Evolutionary conservation across 2,329 filamentous ascomycete genomes (phyloP), one percentile per base, ranked within the genome.

Genomic region (Orbilia quercus): DNA sequence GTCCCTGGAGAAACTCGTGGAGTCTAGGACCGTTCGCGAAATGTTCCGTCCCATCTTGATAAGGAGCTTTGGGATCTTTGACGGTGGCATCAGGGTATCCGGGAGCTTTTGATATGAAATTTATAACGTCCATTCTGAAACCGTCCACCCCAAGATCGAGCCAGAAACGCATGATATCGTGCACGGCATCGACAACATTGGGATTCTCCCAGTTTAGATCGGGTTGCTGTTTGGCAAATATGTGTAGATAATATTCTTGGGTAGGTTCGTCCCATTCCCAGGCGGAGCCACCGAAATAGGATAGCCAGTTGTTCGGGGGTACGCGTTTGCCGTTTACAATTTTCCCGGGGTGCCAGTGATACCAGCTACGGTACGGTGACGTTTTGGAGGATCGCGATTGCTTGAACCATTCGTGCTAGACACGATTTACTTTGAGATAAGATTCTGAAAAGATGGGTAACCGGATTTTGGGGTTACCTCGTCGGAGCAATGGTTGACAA

Each of bases 121-220:
- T 91, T 80, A 91, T 89, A 0, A 89, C 88, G 77, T 91, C 89
- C 80, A 91, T 85, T n/a, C 89, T 85, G 82, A 91, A 91, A 2
- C 89, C 89, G 50, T 89, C 86, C 0, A 90, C 88, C 1, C 90
- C 91, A 31, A 86, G 85, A 53, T 90, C 82, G 0, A 95, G 85
- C 91, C 91, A 95, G 79, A 93, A 95, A 28, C 86, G 85, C 85
- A 93, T 90, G 3, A 89, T 84, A 34, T 89, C 84, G 79, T 92
- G 90, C 5, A 93, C 87, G 1, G 90, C 91, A 48, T 86, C 82
- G 14, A 90, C 85, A 0, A 90, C 86, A 7, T 85, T 86, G 0
- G 84, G 83, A 66, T 89, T 90, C 78, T 93, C 90, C 90, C 91
- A 95, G 81, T 95, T 95, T n/a, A 95, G 83, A 77, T 95, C 91